Evolutionary conservation across 805 yeast genomes (phyloP).

Genomic region (Metschnikowia proteae): DNA sequence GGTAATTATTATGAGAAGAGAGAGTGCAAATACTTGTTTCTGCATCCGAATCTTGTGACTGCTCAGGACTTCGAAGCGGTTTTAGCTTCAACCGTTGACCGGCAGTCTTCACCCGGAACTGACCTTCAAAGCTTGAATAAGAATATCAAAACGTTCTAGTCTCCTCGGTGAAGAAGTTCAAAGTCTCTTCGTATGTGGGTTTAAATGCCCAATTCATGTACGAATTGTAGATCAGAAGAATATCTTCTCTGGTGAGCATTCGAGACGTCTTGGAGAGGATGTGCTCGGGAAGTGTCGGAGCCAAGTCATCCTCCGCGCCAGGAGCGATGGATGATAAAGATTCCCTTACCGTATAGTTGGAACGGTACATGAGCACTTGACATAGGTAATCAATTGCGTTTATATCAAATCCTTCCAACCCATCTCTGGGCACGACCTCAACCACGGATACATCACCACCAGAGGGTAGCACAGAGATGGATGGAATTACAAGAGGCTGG

Average conservation of each 20-base stretch:
- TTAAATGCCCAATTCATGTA: constrained; percentile 84
- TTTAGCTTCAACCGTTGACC: neutral
- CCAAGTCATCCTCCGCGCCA: constrained; percentile 64
- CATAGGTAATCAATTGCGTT: constrained; percentile 67
- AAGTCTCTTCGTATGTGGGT: constrained; percentile 43
- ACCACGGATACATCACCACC: constrained; percentile 48
- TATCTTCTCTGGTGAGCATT: constrained; percentile 54
- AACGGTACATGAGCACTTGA: constrained; percentile 20
- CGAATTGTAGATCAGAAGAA: constrained; percentile 44
- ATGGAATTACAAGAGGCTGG: constrained; percentile 33
- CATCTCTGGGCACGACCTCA: constrained; percentile 46
- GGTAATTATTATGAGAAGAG: neutral
- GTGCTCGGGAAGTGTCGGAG: constrained; percentile 21
- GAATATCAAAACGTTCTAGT: constrained; percentile 11
- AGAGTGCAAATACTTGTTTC: neutral
- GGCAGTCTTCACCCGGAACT: neutral
- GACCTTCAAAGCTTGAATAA: neutral
- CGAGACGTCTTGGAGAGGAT: constrained; percentile 44
- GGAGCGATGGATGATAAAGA: constrained; percentile 64
- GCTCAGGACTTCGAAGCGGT: constrained; percentile 1
- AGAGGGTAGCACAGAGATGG: constrained; percentile 25
- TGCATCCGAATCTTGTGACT: neutral
- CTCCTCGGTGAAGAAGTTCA: constrained; percentile 16
- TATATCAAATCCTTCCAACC: constrained; percentile 28
- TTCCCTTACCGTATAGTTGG: constrained; percentile 43